phyloP scores from a whole-genome alignment of 805 yeast genomes.

The Candida germanica region DNA sequence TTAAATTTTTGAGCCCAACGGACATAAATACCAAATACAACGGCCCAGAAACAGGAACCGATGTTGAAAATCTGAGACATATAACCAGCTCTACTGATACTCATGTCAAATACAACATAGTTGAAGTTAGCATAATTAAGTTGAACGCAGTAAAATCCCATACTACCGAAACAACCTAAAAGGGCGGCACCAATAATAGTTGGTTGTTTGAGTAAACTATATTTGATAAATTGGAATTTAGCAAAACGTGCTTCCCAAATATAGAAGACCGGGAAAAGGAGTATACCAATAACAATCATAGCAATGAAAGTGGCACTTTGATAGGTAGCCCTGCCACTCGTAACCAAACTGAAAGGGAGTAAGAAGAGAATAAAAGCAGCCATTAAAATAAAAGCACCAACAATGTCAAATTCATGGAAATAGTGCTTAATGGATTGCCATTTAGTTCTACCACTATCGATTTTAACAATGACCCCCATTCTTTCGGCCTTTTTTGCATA shows the following conservation, averaged over 20 bases:
- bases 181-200: constrained; percentile 16
- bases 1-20: constrained; percentile 5
- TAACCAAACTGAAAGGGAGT: constrained; percentile 36
- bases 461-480: constrained; percentile 8
- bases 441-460: constrained; percentile 4
- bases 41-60: constrained; percentile 10
- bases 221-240: constrained; percentile 20
- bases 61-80: constrained; percentile 6
- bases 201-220: constrained; percentile 19
- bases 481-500: constrained; percentile 29
- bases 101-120: constrained; percentile 3
- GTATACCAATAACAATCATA: constrained; percentile 41
- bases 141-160: constrained; percentile 9
- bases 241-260: constrained; percentile 17
- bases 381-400: constrained; percentile 37
- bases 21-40: constrained; percentile 6
- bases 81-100: constrained; percentile 4
- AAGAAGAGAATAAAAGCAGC: constrained; percentile 37
- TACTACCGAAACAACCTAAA: constrained; percentile 1
- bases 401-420: constrained; percentile 36
- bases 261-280: constrained; percentile 10
- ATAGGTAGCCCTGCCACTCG: constrained; percentile 31
- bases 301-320: constrained; percentile 40
- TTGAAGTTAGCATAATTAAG: background rate
- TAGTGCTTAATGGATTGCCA: constrained; percentile 20